These are phyloP conservation scores for Bassia scoparia DNA, from an alignment of 148 eudicot species.

Conservation along the genomic window DNA sequence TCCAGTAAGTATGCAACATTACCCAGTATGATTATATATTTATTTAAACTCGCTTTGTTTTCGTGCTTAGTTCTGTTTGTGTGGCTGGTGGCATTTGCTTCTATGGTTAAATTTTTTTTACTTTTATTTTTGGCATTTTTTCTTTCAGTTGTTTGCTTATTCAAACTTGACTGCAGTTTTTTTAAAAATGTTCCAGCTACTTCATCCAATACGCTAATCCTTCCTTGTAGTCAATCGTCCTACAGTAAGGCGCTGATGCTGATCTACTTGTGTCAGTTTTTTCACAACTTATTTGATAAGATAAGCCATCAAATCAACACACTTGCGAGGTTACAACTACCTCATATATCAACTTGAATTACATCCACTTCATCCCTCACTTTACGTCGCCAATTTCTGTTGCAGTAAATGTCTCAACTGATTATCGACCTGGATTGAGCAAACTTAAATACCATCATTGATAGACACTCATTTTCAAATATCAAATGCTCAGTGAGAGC, in stretches of 20 bases:
- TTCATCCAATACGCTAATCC: conserved; percentile 95
- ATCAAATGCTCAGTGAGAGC: too few species aligned
- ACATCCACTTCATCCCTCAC: too few species aligned
- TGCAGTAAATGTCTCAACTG: too few species aligned
- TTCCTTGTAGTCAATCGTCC: conserved; percentile 95
- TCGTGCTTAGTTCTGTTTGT: conserved; percentile 1
- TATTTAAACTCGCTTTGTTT: neutral
- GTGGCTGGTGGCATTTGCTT: conserved; percentile 3
- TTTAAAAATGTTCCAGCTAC: conserved; percentile 51
- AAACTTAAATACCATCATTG: too few species aligned
- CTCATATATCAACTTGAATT: too few species aligned
- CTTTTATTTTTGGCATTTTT: neutral
- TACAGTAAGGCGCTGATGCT: conserved; percentile 93
- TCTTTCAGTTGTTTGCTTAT: neutral
- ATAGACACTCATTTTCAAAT: too few species aligned
- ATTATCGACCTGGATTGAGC: too few species aligned
- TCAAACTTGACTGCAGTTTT: conserved; percentile 3
- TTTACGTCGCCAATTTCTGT: too few species aligned
- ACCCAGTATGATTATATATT: too few species aligned
- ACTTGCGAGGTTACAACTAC: neutral
- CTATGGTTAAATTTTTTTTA: neutral
- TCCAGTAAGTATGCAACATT: too few species aligned
- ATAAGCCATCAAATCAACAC: conserved; percentile 35
- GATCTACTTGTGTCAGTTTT: conserved; percentile 70
- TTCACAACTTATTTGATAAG: conserved; percentile 85